Base-by-base conservation (phyloP, 306 rosid genomes). In the Neltuma alba region DNA sequence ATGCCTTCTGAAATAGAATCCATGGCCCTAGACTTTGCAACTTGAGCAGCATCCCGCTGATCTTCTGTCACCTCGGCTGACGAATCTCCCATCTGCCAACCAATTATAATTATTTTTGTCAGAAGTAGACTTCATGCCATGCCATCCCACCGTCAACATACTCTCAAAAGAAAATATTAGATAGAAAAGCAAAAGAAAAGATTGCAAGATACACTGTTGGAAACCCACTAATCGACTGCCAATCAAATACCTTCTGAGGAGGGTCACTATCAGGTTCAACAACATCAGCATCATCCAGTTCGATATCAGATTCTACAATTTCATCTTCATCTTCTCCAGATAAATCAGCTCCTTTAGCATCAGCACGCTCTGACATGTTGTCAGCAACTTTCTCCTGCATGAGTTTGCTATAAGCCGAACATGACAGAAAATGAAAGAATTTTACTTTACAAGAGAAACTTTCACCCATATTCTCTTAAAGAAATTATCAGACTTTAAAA, bases 221-320 rank as follows among this genome's bases (percentile, higher is more conserved):
- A 61, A 15, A 21, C 15, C 61, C 54, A 68, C 65, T 6, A 37
- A 37, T 41, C 68, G 65, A n/a, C 6, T 81, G 44, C 33, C 25
- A 34, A 5, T 4, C 42, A 36, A 38, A 42, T 62, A 91, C 96
- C 96, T 79, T 89, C 70, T 87, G 93, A 50, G 97, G 93, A 83
- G 92, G 88, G 80, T 93, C 98, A 73, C 89, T 47, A 69, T 93
- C 95, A 67, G 97, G 92, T 83, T 85, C 87, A 70, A 93, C 84
- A 15, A 89, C 86, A 48, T 87, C 95, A 30, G 87, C 44, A 75
- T 75, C 75, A 80, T 93, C 98, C 76, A 90, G 78, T 77, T 93
- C 98, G 12, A 93, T 23, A 81, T 93, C 97, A 62, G 97, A 93
- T 76, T 93, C 98, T 41, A 88, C 61, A 70, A 91, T 81, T 34